Evolutionary conservation across 2,329 filamentous ascomycete genomes (phyloP), one percentile per base, ranked within the genome.

Genomic region (Claviceps quebecensis): DNA sequence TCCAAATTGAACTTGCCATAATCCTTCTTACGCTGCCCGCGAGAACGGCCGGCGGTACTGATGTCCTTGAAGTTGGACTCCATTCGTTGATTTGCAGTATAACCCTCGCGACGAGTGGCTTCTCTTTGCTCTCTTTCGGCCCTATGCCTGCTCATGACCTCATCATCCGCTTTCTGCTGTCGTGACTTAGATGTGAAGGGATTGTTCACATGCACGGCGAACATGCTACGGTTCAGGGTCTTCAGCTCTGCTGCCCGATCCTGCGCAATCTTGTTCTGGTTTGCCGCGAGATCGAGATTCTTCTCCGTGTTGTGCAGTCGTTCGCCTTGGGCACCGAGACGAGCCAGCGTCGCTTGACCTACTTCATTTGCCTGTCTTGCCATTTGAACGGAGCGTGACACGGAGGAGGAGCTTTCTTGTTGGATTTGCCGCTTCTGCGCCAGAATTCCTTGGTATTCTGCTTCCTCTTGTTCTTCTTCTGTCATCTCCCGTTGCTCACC

Each of bases 151-250:
- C 84, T 80, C 61, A 94, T 72, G 45, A 86, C 77, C 51, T 79
- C 74, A 48, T 83, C 73, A 56, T 93, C 86, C 41, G 80, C 76
- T 52, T 78, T 80, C 51, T 75, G 73, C 29, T 76, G 77, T 45
- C 83, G 77, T 57, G 76, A 77, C 55, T 78, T 80, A 14, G 80
- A 80, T 0, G 86, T 93, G 64, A 95, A 87, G 0, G 84, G 84
- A 59, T 88, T 88, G 50, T 74, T 73, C 26, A 90, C 83, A 61
- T 89, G 84, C 22, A 90, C 78, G 5, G 87, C 86, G 62, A 95
- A 95, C 88, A 96, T 95, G 71, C 84, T 89, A 56, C 84, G 76
- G 67, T 96, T 95, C 48, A 94, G 73, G 1, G 80, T 87, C 71
- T 91, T 91, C 39, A 96, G 72, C 63, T 95, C 88, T 47, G 81